Evolutionary conservation across 768 basidiomycete genomes (phyloP), one percentile per base, ranked within the genome.

Genomic region (Suillus subluteus): DNA sequence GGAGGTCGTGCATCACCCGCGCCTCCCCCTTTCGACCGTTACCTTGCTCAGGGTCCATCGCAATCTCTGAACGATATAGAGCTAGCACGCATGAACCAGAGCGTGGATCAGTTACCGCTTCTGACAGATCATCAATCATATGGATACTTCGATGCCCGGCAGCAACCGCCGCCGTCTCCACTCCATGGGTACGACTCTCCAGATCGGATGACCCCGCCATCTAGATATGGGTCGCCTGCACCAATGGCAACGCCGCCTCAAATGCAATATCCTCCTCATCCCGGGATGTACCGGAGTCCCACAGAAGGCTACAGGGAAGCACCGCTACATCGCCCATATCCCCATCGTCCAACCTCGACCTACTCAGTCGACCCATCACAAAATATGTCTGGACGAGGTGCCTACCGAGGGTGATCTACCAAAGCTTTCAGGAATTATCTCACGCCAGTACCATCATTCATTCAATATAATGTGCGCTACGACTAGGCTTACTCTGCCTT

Each of bases 291-390:
- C 11, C 71, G 70, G 73, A 66, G 68, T 68, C 65, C 78, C 66
- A 71, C 65, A 30, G 79, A 80, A 13, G 82, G 78, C 5, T 81
- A 80, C 67, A 80, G 88, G 56, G 87, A 90, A 70, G 89, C 89
- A 6, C 86, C 91, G 1, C 73, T 87, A 1, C 89, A 91, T 72
- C 82, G 91, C 65, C 89, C 88, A 1, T 76, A 82, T 63, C 72
- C 74, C 6, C 68, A 69, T 32, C 68, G 73, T 26, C 73, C 71
- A 6, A 68, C 35, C 44, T 67, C 67, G 43, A 46, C 61, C 52
- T 56, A 66, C 4, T 66, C 70, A 38, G 70, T 71, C 32, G 68
- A 75, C 2, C 56, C 67, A 32, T 63, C 71, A 65, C 4, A 73
- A 32, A 78, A 77, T 63, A 63, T 74, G 40, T 66, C 75, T 16